Percentiles rank a stretch among this genome's conserved stretches.
These are phyloP conservation scores for Spathaspora passalidarum DNA, from an alignment of 805 yeast genomes.

Conservation along the genomic window DNA sequence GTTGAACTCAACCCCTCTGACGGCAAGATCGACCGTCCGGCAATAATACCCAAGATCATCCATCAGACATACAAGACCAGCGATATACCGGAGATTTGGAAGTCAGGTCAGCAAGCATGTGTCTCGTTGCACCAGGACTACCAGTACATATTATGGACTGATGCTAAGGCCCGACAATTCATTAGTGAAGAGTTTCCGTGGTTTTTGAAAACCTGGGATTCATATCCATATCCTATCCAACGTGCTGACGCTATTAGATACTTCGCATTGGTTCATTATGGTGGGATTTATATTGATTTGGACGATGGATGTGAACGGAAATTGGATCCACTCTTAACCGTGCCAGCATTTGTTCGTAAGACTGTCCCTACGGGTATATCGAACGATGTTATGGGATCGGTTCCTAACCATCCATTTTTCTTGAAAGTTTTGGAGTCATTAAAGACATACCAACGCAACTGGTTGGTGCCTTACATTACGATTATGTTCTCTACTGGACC, in stretches of 20 bases:
- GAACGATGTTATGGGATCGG: constrained; percentile 89
- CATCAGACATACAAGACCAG: constrained; percentile 89
- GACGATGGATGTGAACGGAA: constrained; percentile 84
- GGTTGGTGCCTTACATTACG: constrained; percentile 84
- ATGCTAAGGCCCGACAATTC: constrained; percentile 74
- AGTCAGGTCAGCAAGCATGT: constrained; percentile 71
- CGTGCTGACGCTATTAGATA: constrained; percentile 90
- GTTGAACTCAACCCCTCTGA: constrained; percentile 58
- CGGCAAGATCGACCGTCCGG: constrained; percentile 43
- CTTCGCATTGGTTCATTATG: constrained; percentile 77
- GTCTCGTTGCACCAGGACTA: constrained; percentile 82
- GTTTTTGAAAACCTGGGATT: constrained; percentile 78
- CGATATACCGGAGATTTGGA: constrained; percentile 80
- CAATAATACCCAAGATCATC: constrained; percentile 80
- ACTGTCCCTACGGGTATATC: constrained; percentile 90
- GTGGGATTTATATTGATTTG: constrained; percentile 87
- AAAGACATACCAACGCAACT: constrained; percentile 57
- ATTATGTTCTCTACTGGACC: constrained; percentile 96
- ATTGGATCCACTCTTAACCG: constrained; percentile 76
- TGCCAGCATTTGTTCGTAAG: constrained; percentile 83
- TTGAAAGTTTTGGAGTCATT: constrained; percentile 63
- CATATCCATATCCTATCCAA: constrained; percentile 76
- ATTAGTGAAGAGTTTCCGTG: constrained; percentile 79
- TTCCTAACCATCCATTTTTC: constrained; percentile 85
- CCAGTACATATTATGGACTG: constrained; percentile 88